Evolutionary conservation across 805 yeast species (phyloP).

Genomic region (Hanseniaspora valbyensis): DNA sequence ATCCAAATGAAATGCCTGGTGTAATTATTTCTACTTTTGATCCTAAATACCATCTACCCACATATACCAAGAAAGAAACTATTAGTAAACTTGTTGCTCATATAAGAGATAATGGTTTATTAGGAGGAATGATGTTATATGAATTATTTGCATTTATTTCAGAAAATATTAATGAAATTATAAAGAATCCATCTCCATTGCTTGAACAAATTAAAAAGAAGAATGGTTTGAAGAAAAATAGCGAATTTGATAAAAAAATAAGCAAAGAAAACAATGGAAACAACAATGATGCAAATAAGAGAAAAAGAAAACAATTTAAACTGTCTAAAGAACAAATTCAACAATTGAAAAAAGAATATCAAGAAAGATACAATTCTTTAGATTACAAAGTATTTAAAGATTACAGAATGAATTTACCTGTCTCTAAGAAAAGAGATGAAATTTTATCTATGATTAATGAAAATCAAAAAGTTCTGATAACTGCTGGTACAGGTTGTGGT

Average conservation of each 20-base stretch:
- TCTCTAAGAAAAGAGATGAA: conserved; percentile 58
- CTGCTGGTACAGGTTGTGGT: conserved; percentile 98
- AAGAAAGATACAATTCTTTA: conserved; percentile 24
- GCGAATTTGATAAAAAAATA: neutral
- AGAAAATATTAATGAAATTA: conserved; percentile 44
- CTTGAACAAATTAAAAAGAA: conserved; percentile 21
- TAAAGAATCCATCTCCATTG: conserved; percentile 68
- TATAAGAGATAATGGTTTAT: conserved; percentile 33
- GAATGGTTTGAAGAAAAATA: conserved; percentile 9
- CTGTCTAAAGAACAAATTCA: conserved; percentile 28
- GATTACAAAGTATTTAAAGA: conserved; percentile 34
- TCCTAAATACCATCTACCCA: conserved; percentile 46
- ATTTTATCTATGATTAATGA: conserved; percentile 46
- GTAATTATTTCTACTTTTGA: conserved; percentile 40
- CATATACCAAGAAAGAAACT: conserved; percentile 54
- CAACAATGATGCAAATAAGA: conserved; percentile 8
- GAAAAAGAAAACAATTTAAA: conserved; percentile 16
- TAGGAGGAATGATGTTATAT: conserved; percentile 64
- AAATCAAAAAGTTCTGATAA: conserved; percentile 61
- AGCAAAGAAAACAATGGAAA: conserved; percentile 1
- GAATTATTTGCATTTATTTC: conserved; percentile 70
- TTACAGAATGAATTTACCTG: conserved; percentile 58
- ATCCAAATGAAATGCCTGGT: conserved; percentile 65
- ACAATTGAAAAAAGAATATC: conserved; percentile 30
- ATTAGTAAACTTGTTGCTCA: conserved; percentile 37